Base-by-base conservation (phyloP, 768 basidiomycete species). In the Macrolepiota albuminosa region DNA sequence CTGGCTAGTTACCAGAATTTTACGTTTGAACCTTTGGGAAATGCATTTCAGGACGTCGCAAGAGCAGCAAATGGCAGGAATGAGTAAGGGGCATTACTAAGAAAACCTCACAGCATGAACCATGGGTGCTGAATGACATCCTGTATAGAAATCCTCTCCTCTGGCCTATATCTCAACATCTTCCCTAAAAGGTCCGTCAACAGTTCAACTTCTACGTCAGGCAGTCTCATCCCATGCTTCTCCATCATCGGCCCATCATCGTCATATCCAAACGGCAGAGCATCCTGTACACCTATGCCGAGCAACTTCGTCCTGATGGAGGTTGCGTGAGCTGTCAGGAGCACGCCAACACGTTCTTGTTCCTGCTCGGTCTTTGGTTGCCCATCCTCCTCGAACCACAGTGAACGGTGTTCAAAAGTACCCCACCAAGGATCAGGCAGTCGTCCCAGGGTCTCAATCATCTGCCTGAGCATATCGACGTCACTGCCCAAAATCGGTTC, bases 381-480 rank as follows among this genome's bases (percentile, higher is more conserved):
- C 31, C 74, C 75, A 45, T 70, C 64, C 57, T 73, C 75, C 21
- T 77, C 69, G 58, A 78, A 78, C 76, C 73, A 78, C 24, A 59
- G 49, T 6, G 26, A 14, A 24, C 70, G 70, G 6, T 67, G 52
- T 56, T 70, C 66, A 48, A 70, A 79, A 7, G 68, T 49, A 39
- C 46, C 61, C 77, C 77, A 78, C 78, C 75, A 77, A 5, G 76
- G 76, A 13, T 76, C 73, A 9, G 78, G 78, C 14, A 78, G 68
- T 61, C 64, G 58, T n/a, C 78, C 78, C 3, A 79, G 70, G 24
- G 66, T 75, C 63, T 68, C 66, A 24, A 78, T 71, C 6, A 57
- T 74, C 66, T 77, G 65, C 57, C 58, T 73, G 60, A 76, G 70
- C 31, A 78, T 66, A 14, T 66, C 63, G 3, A 37, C 55, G 43